phyloP scores from a whole-genome alignment of 192 early-diverging fungal species.

The Coemansia sp. region DNA sequence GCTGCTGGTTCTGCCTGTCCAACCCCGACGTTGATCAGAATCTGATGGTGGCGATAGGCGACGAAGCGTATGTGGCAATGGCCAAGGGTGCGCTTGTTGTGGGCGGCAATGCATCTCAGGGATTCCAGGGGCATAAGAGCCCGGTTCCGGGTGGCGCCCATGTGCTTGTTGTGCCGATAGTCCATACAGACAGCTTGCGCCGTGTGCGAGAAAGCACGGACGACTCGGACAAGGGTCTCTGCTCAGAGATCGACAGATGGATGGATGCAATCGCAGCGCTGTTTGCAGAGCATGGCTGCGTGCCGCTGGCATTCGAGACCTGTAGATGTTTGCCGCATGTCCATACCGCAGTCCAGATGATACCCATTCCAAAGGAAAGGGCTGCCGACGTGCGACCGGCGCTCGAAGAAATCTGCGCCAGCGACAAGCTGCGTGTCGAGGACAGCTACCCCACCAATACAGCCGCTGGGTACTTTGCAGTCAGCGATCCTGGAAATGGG shows the following conservation, averaged over 20 bases:
- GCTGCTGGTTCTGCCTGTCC: constrained; percentile 96
- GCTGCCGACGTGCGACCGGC: constrained; percentile 13
- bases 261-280: constrained; percentile 28
- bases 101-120: constrained; percentile 13
- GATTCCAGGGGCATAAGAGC: constrained; percentile 21
- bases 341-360: constrained; percentile 39
- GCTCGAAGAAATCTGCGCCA: constrained; percentile 28
- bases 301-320: constrained; percentile 75
- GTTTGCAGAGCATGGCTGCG: constrained; percentile 60
- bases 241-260: constrained; percentile 59
- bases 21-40: constrained; percentile 90
- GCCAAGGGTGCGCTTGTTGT: constrained; percentile 84
- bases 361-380: constrained; percentile 37
- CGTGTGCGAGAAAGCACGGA: constrained; percentile 30
- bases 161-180: constrained; percentile 70
- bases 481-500: constrained; percentile 21
- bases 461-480: constrained; percentile 36
- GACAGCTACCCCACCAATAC: constrained; percentile 19
- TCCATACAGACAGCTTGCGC: constrained; percentile 53
- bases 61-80: constrained; percentile 79
- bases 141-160: constrained; percentile 81
- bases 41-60: constrained; percentile 80
- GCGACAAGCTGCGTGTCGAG: constrained; percentile 16
- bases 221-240: constrained; percentile 53
- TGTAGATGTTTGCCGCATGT: constrained; percentile 56